A percentile compares a stretch with the other conserved stretches of the same genome.
These are phyloP conservation scores for Fusarium begoniae DNA, from an alignment of 2,329 filamentous ascomycete species.

Conservation along the genomic window DNA sequence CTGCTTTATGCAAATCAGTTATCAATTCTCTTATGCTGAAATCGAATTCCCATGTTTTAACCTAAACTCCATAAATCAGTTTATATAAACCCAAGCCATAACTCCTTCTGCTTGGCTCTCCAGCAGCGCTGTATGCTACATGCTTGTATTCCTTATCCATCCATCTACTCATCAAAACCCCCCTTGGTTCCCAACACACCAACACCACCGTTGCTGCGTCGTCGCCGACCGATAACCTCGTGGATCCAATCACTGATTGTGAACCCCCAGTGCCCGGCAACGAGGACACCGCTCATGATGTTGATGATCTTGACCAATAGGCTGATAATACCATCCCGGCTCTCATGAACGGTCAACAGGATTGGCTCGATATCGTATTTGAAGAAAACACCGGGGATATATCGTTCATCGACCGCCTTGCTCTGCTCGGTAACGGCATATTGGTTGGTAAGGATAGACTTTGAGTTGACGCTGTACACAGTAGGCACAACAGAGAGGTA, in stretches of 20 bases:
- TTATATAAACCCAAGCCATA: conserved; percentile 25
- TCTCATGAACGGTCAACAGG: conserved; percentile 84
- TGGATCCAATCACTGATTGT: conserved; percentile 81
- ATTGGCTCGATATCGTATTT: conserved; percentile 99
- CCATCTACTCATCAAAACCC: conserved; percentile 43
- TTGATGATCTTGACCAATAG: conserved; percentile 88
- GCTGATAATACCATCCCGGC: conserved; percentile 76
- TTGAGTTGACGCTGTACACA: conserved; percentile 77
- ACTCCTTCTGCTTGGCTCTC: conserved; percentile 31
- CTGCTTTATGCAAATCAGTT: background rate
- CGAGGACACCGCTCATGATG: conserved; percentile 87
- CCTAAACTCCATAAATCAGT: conserved; percentile 37
- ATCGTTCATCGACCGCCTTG: conserved; percentile 71
- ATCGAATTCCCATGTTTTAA: conserved; percentile 30
- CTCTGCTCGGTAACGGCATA: conserved; percentile 96
- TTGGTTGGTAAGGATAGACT: conserved; percentile 90
- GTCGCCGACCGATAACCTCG: conserved; percentile 62
- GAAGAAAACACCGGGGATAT: conserved; percentile 91
- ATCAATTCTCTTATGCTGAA: conserved; percentile 15
- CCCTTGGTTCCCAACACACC: conserved; percentile 62
- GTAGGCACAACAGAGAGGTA: conserved; percentile 96
- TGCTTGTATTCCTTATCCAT: background rate
- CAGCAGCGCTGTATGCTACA: conserved; percentile 16
- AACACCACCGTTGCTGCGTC: conserved; percentile 55
- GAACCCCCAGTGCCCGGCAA: conserved; percentile 93